phyloP scores from a whole-genome alignment of 768 basidiomycete species.

The Lentinula guzmanii region DNA sequence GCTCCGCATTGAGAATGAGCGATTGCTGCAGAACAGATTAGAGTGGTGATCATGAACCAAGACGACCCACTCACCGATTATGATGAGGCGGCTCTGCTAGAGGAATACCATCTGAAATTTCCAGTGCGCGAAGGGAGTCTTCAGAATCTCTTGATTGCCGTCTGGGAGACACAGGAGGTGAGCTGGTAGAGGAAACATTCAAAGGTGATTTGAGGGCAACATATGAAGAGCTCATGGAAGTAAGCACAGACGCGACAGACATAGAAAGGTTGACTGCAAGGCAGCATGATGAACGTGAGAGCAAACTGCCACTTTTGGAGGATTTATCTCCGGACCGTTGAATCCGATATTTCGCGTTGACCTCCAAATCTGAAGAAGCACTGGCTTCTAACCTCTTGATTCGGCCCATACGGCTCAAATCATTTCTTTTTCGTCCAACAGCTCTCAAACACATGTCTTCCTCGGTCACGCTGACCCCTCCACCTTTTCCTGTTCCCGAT shows the following conservation, averaged over 20 bases:
- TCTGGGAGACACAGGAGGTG: constrained; percentile 25
- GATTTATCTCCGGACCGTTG: background rate
- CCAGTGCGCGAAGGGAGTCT: constrained; percentile 73
- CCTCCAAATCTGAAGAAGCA: background rate
- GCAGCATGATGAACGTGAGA: background rate
- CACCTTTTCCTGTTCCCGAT: constrained; percentile 47
- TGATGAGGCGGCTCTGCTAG: constrained; percentile 23
- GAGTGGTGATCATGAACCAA: background rate
- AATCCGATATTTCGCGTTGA: background rate
- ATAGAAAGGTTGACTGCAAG: background rate
- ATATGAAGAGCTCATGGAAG: constrained; percentile 7
- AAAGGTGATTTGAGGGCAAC: constrained; percentile 2
- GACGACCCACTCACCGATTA: constrained; percentile 24
- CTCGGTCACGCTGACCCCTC: background rate
- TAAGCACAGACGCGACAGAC: background rate
- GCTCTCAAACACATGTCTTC: background rate
- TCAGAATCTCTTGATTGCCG: constrained; percentile 54
- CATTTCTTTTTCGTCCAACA: background rate
- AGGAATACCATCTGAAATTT: constrained; percentile 60
- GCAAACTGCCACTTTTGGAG: background rate
- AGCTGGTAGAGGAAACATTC: constrained; percentile 7
- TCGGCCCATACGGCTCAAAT: background rate
- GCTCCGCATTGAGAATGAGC: constrained; percentile 66
- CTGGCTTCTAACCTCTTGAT: background rate
- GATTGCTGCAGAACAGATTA: constrained; percentile 22